A percentile compares a stretch with the other conserved stretches of the same genome.
Evolutionary conservation across 2,329 filamentous ascomycete species (phyloP).

Genomic region (Pseudocercospora cruenta): DNA sequence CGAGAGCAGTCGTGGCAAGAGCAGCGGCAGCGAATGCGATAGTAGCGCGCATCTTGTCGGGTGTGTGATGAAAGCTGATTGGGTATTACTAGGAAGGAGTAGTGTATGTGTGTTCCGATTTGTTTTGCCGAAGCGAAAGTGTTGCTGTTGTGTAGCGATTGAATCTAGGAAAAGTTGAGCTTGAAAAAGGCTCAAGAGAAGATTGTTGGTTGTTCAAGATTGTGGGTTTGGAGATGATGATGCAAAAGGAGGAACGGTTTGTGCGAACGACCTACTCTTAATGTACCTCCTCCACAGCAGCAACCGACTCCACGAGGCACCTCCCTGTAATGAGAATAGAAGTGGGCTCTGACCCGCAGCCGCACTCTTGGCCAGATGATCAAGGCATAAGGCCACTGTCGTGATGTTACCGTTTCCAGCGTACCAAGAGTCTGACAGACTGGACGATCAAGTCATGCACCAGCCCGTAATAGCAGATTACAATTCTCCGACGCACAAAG

Average conservation of each 20-base stretch:
- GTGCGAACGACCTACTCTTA: slow-evolving; percentile 7
- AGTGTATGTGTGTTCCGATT: neutral
- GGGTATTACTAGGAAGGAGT: neutral
- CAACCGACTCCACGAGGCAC: slow-evolving; percentile 1
- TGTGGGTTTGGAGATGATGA: slow-evolving; percentile 11
- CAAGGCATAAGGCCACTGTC: neutral
- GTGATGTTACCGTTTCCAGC: slow-evolving; percentile 14
- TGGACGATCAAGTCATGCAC: slow-evolving; percentile 13
- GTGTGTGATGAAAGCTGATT: slow-evolving; percentile 6
- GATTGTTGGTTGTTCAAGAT: slow-evolving; percentile 2
- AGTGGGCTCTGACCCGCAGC: slow-evolving; percentile 19
- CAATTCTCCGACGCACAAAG: slow-evolving; percentile 22
- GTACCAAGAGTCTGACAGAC: slow-evolving; percentile 17
- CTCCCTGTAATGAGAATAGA: slow-evolving; percentile 16
- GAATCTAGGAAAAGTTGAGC: slow-evolving; percentile 4
- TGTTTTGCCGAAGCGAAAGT: slow-evolving; percentile 14
- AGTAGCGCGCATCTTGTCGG: slow-evolving; percentile 29
- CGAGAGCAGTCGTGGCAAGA: slow-evolving; percentile 23
- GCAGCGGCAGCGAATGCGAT: slow-evolving; percentile 28
- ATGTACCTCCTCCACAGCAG: slow-evolving; percentile 9
- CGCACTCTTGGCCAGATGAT: slow-evolving; percentile 16
- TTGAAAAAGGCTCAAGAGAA: slow-evolving; percentile 7
- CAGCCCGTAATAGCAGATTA: slow-evolving; percentile 17
- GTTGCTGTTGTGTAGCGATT: slow-evolving; percentile 12
- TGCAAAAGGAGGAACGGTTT: slow-evolving; percentile 7